Evolutionary conservation across 345 rosid genomes (phyloP).

Genomic region (Citrus medica): DNA sequence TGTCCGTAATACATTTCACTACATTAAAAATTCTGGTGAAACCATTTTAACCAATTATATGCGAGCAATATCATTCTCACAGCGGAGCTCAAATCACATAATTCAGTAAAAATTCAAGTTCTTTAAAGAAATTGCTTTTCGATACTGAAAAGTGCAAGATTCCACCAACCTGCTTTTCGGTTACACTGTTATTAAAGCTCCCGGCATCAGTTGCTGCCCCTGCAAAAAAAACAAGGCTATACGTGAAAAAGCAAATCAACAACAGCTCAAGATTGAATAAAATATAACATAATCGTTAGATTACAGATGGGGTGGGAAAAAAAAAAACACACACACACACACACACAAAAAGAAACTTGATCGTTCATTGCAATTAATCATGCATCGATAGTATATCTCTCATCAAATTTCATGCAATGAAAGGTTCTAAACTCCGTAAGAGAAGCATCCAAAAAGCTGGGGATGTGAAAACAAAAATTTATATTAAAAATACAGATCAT

Average conservation of each 20-base stretch:
- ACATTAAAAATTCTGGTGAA: background rate
- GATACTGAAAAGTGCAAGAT: background rate
- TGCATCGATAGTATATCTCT: background rate
- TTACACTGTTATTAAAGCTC: conserved; percentile 85
- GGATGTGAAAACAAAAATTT: background rate
- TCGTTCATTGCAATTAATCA: background rate
- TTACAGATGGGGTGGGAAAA: background rate
- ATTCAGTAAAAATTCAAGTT: background rate
- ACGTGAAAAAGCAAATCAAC: background rate
- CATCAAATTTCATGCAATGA: background rate
- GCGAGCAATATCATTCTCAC: background rate
- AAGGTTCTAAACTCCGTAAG: background rate
- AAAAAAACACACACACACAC: too few relatives aligned
- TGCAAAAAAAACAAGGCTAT: background rate
- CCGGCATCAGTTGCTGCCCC: conserved; percentile 69
- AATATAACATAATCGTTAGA: background rate
- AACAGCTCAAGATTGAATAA: background rate
- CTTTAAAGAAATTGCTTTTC: background rate
- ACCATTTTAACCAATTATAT: background rate
- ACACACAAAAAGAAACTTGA: background rate
- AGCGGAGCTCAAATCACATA: background rate
- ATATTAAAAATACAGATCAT: background rate
- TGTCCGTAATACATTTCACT: background rate
- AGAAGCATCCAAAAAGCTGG: background rate
- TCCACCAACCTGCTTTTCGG: conserved; percentile 69